Base-by-base conservation (phyloP, 805 yeast genomes). In the Candida wancherniae region DNA sequence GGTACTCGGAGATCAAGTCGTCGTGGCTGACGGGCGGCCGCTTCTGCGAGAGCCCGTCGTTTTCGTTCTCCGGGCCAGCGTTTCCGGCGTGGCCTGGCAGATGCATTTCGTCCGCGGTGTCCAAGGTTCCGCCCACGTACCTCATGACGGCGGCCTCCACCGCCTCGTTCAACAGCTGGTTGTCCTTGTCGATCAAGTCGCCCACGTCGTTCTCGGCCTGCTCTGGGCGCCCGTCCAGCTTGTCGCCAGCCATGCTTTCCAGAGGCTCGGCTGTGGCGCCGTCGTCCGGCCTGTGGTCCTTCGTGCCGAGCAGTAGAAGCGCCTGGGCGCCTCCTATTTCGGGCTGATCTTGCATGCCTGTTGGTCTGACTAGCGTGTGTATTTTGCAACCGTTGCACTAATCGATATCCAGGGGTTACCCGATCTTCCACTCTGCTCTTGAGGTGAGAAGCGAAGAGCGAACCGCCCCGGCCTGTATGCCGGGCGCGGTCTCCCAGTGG, bases 121-220 rank as follows among this genome's bases (percentile, higher is more conserved):
- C 74, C 24, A 80, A 54, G 1, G 78, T 71, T 5, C 80, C 82
- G 12, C 82, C 85, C 9, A 81, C 90, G 44, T 74, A 73, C 33
- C 73, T 69, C 74, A 82, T 67, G 11, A 83, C 87, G 0, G 87
- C 92, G 11, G 83, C 92, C 47, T 81, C 92, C 3, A 81, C 92
- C 9, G 74, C 76, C 35, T 65, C 71, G 29, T 59, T 65, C 19
- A 65, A 48, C 43, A 61, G 68, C 37, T 63, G 67, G 38, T 55
- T 55, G 9, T 55, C 54, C 22, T 57, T 57, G 11, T 51, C 47
- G 44, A 40, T 37, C 7, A 40, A 31, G 11, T 38, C 48, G 9
- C 31, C 31, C 6, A 24, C 32, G 15, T 31, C 32, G 28, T 26
- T 28, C 16, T 12, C 24, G 13, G 14, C 36, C 4, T 26, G 15